A percentile compares a stretch with the other conserved stretches of the same genome.
These are phyloP conservation scores for Suillus placidus DNA, from an alignment of 768 basidiomycete species.

Conservation along the genomic window DNA sequence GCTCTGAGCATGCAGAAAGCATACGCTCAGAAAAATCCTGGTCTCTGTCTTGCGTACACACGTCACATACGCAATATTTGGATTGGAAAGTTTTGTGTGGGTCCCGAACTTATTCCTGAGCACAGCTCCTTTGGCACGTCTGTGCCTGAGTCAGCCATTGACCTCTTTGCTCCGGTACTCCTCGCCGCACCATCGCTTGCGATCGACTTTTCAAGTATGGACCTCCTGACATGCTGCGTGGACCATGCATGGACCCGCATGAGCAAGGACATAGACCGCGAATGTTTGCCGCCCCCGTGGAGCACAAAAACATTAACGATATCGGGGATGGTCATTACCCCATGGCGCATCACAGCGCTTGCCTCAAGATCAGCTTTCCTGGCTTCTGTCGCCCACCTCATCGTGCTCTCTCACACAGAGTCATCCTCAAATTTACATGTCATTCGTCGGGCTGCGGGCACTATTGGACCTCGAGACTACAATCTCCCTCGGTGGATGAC, in stretches of 20 bases:
- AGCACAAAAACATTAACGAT: conserved; percentile 29
- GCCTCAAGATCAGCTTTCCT: conserved; percentile 36
- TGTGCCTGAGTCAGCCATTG: conserved; percentile 24
- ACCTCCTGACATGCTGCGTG: conserved; percentile 40
- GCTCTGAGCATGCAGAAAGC: conserved; percentile 33
- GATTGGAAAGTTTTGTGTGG: conserved; percentile 30
- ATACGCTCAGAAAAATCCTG: conserved; percentile 15
- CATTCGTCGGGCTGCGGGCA: background rate
- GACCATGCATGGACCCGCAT: conserved; percentile 3
- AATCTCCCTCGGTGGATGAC: conserved; percentile 19
- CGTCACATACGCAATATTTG: conserved; percentile 38
- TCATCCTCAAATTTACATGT: background rate
- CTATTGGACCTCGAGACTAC: background rate
- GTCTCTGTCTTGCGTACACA: conserved; percentile 36
- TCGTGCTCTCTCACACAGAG: conserved; percentile 20
- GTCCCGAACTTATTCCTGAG: background rate
- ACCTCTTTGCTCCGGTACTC: conserved; percentile 11
- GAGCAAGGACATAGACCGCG: no score
- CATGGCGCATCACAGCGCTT: conserved; percentile 23
- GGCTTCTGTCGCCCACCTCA: conserved; percentile 40
- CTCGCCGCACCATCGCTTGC: conserved; percentile 7
- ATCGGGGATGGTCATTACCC: conserved; percentile 40
- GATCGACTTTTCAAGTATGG: conserved; percentile 22
- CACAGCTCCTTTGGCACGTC: conserved; percentile 13
- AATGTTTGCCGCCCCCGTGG: conserved; percentile 31